Evolutionary conservation across 2,329 filamentous ascomycete genomes (phyloP), one percentile per base, ranked within the genome.

Genomic region (Fusarium sp.): DNA sequence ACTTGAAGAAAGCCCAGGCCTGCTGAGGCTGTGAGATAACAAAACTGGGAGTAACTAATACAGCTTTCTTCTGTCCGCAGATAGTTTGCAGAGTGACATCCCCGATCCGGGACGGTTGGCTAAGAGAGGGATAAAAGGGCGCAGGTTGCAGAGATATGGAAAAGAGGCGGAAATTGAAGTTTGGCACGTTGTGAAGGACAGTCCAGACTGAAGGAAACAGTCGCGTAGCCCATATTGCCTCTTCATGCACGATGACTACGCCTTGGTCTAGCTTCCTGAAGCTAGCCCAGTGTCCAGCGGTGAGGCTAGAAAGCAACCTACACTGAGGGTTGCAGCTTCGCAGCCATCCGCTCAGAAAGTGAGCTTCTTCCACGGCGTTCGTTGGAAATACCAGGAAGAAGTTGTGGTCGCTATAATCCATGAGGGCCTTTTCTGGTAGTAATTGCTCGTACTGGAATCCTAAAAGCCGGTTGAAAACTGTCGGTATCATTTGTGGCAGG

Each of bases 301-400:
- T 76, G 18, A 84, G 74, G 54, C 83, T 84, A 12, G 80, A 82
- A 36, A 82, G 85, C 15, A 90, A 80, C 24, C 80, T 82, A 71
- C 84, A 87, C 5, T 81, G 70, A 1, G 81, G 73, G 38, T 86
- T 82, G 41, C 80, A 82, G 9, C 73, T 74, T 11, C 80, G 80
- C 15, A 90, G 75, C 87, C 87, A 90, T 24, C 80, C 77, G 35
- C 77, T 81, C 6, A 89, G n/a, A 14, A 85, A 81, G 14, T 79
- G 72, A 24, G 81, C 80, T 42, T 83, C 82, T 17, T 80, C 63
- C 13, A 72, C 64, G 35, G 80, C 80, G 5, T 82, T 80, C 0
- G 76, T 73, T 2, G 88, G 87, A 56, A 90, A 90, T 5, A 85
- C 80, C 3, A 90, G 76, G 68, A 85, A 90, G 71, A 89, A 86